Evolutionary conservation across 768 basidiomycete species (phyloP), one percentile per base, ranked within the genome.

Genomic region (Hirschioporus abietinus): DNA sequence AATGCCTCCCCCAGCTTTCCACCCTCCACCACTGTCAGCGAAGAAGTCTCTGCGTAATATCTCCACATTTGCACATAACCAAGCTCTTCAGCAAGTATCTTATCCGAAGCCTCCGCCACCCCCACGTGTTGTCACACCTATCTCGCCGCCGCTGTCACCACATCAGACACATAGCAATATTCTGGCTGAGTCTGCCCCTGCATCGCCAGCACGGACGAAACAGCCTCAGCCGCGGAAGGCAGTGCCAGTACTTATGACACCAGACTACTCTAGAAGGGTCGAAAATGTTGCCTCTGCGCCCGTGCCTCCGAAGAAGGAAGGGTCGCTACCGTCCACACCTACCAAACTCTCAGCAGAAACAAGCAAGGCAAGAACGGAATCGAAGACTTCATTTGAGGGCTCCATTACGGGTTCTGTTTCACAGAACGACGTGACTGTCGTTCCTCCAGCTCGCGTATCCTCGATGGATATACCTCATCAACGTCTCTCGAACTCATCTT

Each of bases 81-180:
- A 74, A 73, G 77, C 72, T 69, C 74, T 58, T 80, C 82, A 5
- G 74, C 74, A 66, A 78, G 75, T 18, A 82, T 79, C 83, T 7
- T 79, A 83, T 52, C 77, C 88, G 66, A 85, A 85, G 2, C 87
- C 88, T 72, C 77, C 80, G 58, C 87, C 87, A 24, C 76, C 87
- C 63, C 86, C 86, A n/a, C 83, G 80, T 26, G 67, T 72, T 18
- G 69, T 72, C 52, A 77, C 75, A 52, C 79, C 78, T 64, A 76
- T 79, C 25, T 82, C 83, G 10, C 82, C 82, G 10, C 81, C 83
- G n/a, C 76, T 82, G 6, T 83, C 84, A 8, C 81, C 83, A 26
- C 72, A 63, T 61, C 66, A 34, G 30, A 60, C 35, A 35, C 60
- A 26, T 26, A 36, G 15, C 35, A n/a, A 6, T 42, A 61, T 15